Percentiles rank a stretch among this genome's conserved stretches.
These are phyloP conservation scores for Angomonas deanei DNA, from an alignment of 208 protist species.

Conservation along the genomic window DNA sequence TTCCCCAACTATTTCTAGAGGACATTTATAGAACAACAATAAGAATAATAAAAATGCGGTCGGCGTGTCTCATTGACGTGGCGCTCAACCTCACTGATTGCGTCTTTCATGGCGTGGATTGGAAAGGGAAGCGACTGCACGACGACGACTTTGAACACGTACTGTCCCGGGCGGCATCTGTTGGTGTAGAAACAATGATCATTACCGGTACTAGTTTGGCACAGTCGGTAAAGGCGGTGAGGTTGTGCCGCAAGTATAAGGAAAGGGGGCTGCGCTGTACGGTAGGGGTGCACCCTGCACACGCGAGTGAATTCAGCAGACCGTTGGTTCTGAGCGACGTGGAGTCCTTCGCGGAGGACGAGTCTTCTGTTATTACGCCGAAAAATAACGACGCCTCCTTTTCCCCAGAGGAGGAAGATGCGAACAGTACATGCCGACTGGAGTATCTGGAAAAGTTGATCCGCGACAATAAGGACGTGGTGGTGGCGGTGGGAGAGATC, in stretches of 20 bases:
- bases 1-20: no score
- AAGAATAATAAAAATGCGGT: no score
- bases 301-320: constrained; percentile 59
- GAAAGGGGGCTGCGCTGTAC: constrained; percentile 54
- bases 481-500: constrained; percentile 86
- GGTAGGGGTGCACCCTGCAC: constrained; percentile 82
- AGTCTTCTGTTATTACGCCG: constrained; percentile 28
- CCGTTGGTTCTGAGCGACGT: constrained; percentile 35
- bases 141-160: constrained; percentile 79
- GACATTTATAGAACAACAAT: no score
- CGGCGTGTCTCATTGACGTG: constrained; percentile 77
- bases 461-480: constrained; percentile 67
- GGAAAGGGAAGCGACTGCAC: constrained; percentile 68
- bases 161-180: constrained; percentile 43
- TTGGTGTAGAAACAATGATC: constrained; percentile 72
- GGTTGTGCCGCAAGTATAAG: constrained; percentile 60
- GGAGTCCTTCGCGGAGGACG: constrained; percentile 17
- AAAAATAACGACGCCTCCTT: background rate
- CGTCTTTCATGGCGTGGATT: constrained; percentile 84
- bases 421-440: constrained; percentile 34
- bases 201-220: constrained; percentile 75
- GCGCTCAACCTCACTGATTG: constrained; percentile 86
- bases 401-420: constrained; percentile 12
- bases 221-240: constrained; percentile 77
- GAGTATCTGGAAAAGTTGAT: constrained; percentile 49